phyloP scores from a whole-genome alignment of 169 alveolate species.

The Besnoitia besnoiti region DNA sequence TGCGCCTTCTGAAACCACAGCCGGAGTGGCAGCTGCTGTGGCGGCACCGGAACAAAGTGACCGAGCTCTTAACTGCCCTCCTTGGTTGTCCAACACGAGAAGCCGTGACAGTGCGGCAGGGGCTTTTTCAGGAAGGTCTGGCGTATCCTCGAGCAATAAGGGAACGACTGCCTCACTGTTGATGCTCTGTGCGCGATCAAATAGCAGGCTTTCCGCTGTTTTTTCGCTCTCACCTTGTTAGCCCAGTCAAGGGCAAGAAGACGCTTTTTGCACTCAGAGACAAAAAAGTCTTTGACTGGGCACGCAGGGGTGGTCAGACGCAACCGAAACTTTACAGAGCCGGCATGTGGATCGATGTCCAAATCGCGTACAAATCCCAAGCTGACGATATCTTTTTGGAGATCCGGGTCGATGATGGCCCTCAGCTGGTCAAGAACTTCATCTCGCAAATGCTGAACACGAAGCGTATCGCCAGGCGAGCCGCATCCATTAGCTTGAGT shows the following conservation, averaged over 20 bases:
- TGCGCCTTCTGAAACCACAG: no score
- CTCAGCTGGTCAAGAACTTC: conserved; percentile 21
- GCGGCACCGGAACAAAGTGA: no score
- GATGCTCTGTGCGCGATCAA: no score
- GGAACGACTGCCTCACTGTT: no score
- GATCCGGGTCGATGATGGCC: conserved; percentile 81
- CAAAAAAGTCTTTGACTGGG: conserved; percentile 80
- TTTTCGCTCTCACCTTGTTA: conserved; percentile 53
- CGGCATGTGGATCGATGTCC: conserved; percentile 66
- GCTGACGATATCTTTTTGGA: conserved; percentile 81
- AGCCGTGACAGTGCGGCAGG: no score
- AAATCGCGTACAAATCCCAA: conserved; percentile 79
- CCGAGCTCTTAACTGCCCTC: no score
- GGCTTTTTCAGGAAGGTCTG: no score
- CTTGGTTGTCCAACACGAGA: no score
- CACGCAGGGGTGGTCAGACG: conserved; percentile 86
- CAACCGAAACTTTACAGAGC: conserved; percentile 74
- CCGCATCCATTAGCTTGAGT: neutral
- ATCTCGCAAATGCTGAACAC: neutral
- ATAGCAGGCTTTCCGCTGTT: neutral
- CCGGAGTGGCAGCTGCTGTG: no score
- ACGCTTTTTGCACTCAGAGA: conserved; percentile 68
- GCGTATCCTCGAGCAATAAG: no score
- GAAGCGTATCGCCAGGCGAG: neutral
- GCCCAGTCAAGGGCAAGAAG: conserved; percentile 74